A percentile compares a stretch with the other conserved stretches of the same genome.
Conservation (phyloP, 345 rosid species). For the Anastatica hierochuntica region DNA sequence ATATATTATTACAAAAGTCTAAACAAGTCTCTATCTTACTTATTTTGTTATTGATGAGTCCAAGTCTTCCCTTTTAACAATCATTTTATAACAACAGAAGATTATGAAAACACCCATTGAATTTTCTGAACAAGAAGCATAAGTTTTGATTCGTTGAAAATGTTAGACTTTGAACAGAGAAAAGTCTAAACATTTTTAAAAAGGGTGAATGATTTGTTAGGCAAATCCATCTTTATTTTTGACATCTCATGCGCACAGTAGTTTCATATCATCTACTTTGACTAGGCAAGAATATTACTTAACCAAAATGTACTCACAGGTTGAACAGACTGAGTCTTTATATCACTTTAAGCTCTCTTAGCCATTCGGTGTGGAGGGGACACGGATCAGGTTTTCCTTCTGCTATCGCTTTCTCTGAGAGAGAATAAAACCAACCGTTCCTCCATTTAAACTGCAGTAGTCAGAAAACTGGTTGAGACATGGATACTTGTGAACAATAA, state of each 20-base stretch:
- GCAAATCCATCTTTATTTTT: constrained; percentile 1
- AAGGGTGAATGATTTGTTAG: neutral
- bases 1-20: neutral
- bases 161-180: neutral
- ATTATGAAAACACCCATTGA: no score
- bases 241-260: constrained; percentile 5
- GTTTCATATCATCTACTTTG: neutral
- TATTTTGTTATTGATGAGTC: no score
- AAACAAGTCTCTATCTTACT: no score
- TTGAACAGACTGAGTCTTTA: no score
- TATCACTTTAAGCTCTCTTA: constrained; percentile 64
- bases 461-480: constrained; percentile 4
- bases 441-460: constrained; percentile 86
- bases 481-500: neutral
- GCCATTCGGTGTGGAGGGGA: constrained; percentile 87
- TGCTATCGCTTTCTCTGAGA: constrained; percentile 66
- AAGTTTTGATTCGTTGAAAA: no score
- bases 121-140: no score
- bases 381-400: constrained; percentile 82
- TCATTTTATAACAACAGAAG: no score
- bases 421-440: constrained; percentile 90
- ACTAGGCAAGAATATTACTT: no score
- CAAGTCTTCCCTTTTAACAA: no score
- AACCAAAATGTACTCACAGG: neutral
- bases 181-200: neutral